A percentile compares a stretch with the other conserved stretches of the same genome.
phyloP scores from a whole-genome alignment of 768 basidiomycete species.

The Arthromyces matolae region DNA sequence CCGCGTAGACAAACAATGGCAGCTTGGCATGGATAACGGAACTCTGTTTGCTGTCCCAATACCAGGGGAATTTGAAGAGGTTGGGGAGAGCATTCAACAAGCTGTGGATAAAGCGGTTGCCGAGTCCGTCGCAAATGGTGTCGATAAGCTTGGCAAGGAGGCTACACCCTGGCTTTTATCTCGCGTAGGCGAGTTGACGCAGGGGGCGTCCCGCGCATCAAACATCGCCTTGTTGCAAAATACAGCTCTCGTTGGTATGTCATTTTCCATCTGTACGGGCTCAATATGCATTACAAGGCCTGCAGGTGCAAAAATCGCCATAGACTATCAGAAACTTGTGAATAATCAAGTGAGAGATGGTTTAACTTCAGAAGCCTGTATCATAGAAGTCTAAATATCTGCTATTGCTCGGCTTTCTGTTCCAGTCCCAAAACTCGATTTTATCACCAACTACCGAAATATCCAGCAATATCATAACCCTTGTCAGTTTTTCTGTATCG shows the following conservation, averaged over 20 bases:
- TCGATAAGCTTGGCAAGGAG: slow-evolving; percentile 80
- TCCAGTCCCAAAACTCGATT: slow-evolving; percentile 1
- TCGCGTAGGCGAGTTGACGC: slow-evolving; percentile 77
- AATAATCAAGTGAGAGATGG: slow-evolving; percentile 31
- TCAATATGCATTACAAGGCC: slow-evolving; percentile 4
- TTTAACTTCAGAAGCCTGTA: slow-evolving; percentile 7
- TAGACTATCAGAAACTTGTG: slow-evolving; percentile 60
- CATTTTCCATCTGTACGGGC: background rate
- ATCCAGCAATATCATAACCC: background rate
- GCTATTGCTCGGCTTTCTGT: background rate
- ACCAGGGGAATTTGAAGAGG: slow-evolving; percentile 65
- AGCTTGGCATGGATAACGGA: slow-evolving; percentile 72
- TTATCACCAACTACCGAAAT: slow-evolving; percentile 2
- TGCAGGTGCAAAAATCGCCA: slow-evolving; percentile 77
- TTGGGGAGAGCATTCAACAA: slow-evolving; percentile 66
- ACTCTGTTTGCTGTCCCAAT: slow-evolving; percentile 88
- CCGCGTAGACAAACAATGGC: slow-evolving; percentile 58
- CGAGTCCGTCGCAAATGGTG: slow-evolving; percentile 79
- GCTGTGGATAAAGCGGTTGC: slow-evolving; percentile 80
- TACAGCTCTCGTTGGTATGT: slow-evolving; percentile 76
- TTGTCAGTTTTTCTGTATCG: slow-evolving; percentile 8
- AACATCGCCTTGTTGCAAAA: slow-evolving; percentile 91
- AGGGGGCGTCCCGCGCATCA: slow-evolving; percentile 65
- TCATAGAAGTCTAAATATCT: slow-evolving; percentile 2
- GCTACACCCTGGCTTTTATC: slow-evolving; percentile 92